These are phyloP conservation scores for Phytophthora cactorum DNA, from an alignment of 352 stramenopile species.

Conservation along the genomic window DNA sequence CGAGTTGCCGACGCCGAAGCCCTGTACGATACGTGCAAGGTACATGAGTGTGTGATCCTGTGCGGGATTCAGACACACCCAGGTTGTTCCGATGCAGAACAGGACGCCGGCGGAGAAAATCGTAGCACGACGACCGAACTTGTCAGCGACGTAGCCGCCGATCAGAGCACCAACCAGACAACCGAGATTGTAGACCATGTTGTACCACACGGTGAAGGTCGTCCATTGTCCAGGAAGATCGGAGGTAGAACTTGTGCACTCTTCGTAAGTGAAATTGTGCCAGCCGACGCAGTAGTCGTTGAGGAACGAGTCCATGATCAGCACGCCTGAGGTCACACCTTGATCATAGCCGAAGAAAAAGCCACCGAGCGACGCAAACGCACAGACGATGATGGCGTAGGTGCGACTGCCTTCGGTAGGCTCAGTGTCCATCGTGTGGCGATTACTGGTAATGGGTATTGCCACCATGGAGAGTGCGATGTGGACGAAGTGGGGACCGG, in stretches of 20 bases:
- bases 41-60: slow-evolving; percentile 33
- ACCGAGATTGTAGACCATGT: slow-evolving; percentile 51
- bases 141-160: slow-evolving; percentile 40
- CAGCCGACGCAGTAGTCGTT: slow-evolving; percentile 48
- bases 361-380: slow-evolving; percentile 38
- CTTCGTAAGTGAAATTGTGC: slow-evolving; percentile 47
- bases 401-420: slow-evolving; percentile 27
- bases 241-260: slow-evolving; percentile 25
- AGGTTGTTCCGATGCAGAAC: slow-evolving; percentile 43
- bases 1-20: slow-evolving; percentile 42
- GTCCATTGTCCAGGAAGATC: slow-evolving; percentile 42
- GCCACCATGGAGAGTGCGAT: background rate
- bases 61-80: slow-evolving; percentile 31
- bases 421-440: background rate
- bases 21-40: slow-evolving; percentile 42
- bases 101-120: slow-evolving; percentile 45
- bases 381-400: slow-evolving; percentile 49
- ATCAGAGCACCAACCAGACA: slow-evolving; percentile 45
- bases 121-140: slow-evolving; percentile 35
- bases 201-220: slow-evolving; percentile 47
- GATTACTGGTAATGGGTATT: background rate
- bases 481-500: background rate
- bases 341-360: slow-evolving; percentile 49
- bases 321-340: slow-evolving; percentile 36
- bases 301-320: slow-evolving; percentile 52